Base-by-base conservation (phyloP, 2,329 filamentous ascomycete genomes). In the Nigrospora sphaerica region DNA sequence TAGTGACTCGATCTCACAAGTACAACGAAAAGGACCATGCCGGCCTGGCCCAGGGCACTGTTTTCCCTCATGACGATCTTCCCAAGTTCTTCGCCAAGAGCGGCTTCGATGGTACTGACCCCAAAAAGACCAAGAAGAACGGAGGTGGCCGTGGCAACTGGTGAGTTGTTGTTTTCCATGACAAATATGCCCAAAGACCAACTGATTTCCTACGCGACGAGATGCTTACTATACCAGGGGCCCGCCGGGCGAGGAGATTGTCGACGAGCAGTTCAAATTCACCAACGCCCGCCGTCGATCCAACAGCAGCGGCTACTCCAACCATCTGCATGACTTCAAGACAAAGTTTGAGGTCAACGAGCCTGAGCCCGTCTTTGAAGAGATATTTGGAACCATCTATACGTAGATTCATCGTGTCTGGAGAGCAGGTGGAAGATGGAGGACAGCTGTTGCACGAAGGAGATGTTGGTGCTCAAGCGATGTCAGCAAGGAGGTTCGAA, bases 1-100 rank as follows among this genome's bases (percentile, higher is more conserved):
- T 57, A 95, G 91, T 98, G 92, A 96, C 93, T 74, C 92, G 93
- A 67, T 95, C 92, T 55, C 88, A 92, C 81, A 98, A 97, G 77
- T 81, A 78, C 75, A 95, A 90, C 73, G 89, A 95, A 70, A 91
- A 91, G 72, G 86, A 95, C 76, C 87, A 95, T 73, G 81, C 82
- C 60, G 86, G 79, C 61, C 72, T 88, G 56, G 84, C 85, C 55
- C 86, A 93, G 59, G 87, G 86, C 64, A 83, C 80, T 48, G 83
- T 80, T 51, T 68, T 75, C 44, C 74, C 81, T 46, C 77, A 86
- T 54, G 86, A 93, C 56, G 79, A 85, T 59, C 72, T 95, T 28
- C 92, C 93, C 62, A n/a, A n/a, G n/a, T n/a, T n/a, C n/a, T n/a
- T n/a, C n/a, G n/a, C n/a, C n/a, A n/a, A n/a, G n/a, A n/a, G 88